A percentile compares a stretch with the other conserved stretches of the same genome.
Evolutionary conservation across 73 alveolate genomes (phyloP).

Genomic region (Tetrahymena malaccensis): DNA sequence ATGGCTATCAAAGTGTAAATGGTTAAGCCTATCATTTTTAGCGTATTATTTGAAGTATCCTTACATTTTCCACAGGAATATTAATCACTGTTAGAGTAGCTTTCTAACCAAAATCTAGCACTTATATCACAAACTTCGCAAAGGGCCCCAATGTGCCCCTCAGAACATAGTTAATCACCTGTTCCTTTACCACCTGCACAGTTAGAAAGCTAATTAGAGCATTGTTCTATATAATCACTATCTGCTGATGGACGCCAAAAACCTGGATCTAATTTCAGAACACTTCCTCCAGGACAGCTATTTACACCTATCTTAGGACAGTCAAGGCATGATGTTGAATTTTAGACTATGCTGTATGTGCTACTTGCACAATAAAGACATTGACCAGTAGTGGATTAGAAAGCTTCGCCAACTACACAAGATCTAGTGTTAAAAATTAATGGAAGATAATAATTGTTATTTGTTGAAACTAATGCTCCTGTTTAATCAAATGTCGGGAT

Average conservation of each 20-base stretch:
- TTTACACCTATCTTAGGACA: neutral
- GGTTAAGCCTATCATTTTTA: neutral
- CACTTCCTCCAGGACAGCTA: neutral
- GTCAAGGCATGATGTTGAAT: neutral
- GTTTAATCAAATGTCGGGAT: neutral
- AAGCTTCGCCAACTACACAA: neutral
- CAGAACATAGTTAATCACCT: constrained; percentile 24
- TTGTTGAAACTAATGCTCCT: neutral
- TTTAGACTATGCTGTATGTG: neutral
- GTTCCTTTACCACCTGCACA: constrained; percentile 32
- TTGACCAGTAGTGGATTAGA: neutral
- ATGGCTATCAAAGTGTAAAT: neutral
- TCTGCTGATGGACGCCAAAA: constrained; percentile 27
- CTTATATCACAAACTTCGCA: constrained; percentile 38
- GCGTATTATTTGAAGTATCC: neutral
- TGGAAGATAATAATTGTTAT: neutral
- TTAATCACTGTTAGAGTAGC: constrained; percentile 5
- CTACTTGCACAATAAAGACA: neutral
- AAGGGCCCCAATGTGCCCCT: constrained; percentile 37
- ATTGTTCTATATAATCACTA: neutral
- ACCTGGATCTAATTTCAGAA: neutral
- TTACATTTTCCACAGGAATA: constrained; percentile 25
- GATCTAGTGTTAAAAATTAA: neutral
- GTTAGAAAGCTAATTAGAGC: neutral
- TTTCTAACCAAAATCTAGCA: neutral